Base-by-base conservation (phyloP, 1,284 basidiomycete species). In the Schizophyllum amplum region DNA sequence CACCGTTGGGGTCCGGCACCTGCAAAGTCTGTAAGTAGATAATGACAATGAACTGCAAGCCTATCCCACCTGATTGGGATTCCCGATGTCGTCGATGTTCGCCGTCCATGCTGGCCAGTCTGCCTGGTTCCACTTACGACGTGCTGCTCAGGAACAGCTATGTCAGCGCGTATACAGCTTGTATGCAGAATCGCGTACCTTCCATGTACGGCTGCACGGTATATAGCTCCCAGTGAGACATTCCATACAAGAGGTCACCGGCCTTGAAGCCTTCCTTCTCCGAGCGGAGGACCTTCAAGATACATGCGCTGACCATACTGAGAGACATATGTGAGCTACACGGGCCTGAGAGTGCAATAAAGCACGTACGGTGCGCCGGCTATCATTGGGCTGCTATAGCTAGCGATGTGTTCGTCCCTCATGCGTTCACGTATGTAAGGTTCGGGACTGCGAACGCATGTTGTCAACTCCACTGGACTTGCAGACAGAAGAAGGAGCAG, bases 351-450 rank as follows among this genome's bases (percentile, higher is more conserved):
- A 22, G 42, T 42, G 42, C 27, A 47, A n/a, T 21, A 52, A 5
- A 20, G 2, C 24, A 63, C 68, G 50, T 55, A 73, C 71, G 72
- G 71, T 53, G 68, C 53, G 5, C 69, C 70, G 5, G 70, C 26
- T 1, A 55, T 27, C 59, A 66, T 69, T 0, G 70, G 56, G 2
- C 64, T 64, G 0, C 60, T 55, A 54, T 69, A 68, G 55, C 63
- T 67, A 47, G 57, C 47, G n/a, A 65, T 57, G 6, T 55, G 59
- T 1, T 64, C 57, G 17, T 63, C 61, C 11, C 67, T 62, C 72
- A 76, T 67, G 25, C 67, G 59, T 24, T 65, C 68, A 42, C 71
- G 66, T 65, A 76, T 62, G 59, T 75, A 76, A 0, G 77, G 77
- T 49, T 65, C 64, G n/a, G 60, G 63, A 48, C 64, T 64, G 48